A percentile compares a stretch with the other conserved stretches of the same genome.
Conservation (phyloP, 345 rosid genomes). For the Durio zibethinus region DNA sequence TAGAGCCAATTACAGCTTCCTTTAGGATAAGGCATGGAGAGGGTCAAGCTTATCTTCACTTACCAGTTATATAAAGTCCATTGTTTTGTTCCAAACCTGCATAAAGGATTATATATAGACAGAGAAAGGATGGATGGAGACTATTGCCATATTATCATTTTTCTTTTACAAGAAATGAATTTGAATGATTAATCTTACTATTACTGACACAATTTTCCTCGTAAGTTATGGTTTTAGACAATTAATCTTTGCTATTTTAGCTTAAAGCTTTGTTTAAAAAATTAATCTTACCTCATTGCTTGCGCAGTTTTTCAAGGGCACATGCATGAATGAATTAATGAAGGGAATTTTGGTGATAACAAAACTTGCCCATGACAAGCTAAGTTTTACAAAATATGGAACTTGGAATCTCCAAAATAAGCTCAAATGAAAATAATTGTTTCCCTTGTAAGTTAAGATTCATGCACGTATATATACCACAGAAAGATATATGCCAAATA, state of each 20-base stretch:
- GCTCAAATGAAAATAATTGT: slow-evolving; percentile 2
- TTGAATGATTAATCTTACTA: background rate
- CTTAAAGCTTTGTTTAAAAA: background rate
- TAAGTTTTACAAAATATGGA: background rate
- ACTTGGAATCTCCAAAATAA: background rate
- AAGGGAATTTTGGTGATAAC: background rate
- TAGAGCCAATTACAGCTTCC: slow-evolving; percentile 2
- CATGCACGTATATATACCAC: slow-evolving; percentile 3
- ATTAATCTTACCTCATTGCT: background rate
- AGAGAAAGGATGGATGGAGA: background rate
- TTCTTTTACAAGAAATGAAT: background rate
- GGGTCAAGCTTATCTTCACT: slow-evolving; percentile 10
- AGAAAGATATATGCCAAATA: background rate
- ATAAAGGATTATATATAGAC: background rate
- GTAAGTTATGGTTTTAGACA: background rate
- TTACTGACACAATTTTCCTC: background rate
- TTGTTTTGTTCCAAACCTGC: slow-evolving; percentile 5
- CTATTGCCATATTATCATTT: background rate
- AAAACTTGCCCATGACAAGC: slow-evolving; percentile 3
- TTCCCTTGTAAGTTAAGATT: background rate
- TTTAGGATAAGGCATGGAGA: slow-evolving; percentile 9
- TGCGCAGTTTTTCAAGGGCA: slow-evolving; percentile 1
- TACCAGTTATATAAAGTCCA: slow-evolving; percentile 20
- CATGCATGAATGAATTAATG: background rate
- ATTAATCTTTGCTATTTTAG: slow-evolving; percentile 9